Base-by-base conservation (phyloP, 805 yeast genomes). In the Saccharomycopsis vini region DNA sequence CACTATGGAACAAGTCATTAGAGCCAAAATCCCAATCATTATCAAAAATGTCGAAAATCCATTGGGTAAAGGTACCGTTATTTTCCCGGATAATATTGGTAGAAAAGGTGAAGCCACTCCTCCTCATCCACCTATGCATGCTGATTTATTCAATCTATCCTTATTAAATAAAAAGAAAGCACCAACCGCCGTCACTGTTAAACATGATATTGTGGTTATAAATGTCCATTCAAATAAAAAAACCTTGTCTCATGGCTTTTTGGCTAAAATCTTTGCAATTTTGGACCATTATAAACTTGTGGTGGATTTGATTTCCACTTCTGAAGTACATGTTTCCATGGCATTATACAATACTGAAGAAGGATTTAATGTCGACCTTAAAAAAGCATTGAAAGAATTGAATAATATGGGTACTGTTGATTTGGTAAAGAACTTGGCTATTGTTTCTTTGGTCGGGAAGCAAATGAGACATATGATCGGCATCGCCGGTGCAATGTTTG, bases 261-360 rank as follows among this genome's bases (percentile, higher is more conserved):
- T 92, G 57, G 97, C 97, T 12, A 79, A 77, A 51, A 85, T 92
- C 43, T 92, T 92, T 60, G 75, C 86, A 42, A 82, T 87, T 21
- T 69, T 92, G 57, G 97, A 92, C 65, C 78, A 73, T 52, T 83
- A 76, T 64, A 79, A 77, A 61, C 66, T 90, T 41, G 97, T 90
- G 39, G 97, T 92, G 35, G 98, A 92, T 64, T 76, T 92, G 58
- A 90, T 92, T 56, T 87, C 96, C 38, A 92, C 98, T 3, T 87
- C 97, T 1, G 97, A 92, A 62, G 98, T 92, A 10, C 97, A 92
- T 59, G 95, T 92, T 22, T 90, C 97, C 15, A 90, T 92, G 97
- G 98, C 98, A 3, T 69, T 92, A 52, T 94, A 87, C 52, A 77
- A 81, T 49, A 79, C 79, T 36, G 73, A 78, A 32, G 89, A 81